These are phyloP conservation scores for Tephrocybe sp. DNA, from an alignment of 768 basidiomycete species.

Conservation along the genomic window DNA sequence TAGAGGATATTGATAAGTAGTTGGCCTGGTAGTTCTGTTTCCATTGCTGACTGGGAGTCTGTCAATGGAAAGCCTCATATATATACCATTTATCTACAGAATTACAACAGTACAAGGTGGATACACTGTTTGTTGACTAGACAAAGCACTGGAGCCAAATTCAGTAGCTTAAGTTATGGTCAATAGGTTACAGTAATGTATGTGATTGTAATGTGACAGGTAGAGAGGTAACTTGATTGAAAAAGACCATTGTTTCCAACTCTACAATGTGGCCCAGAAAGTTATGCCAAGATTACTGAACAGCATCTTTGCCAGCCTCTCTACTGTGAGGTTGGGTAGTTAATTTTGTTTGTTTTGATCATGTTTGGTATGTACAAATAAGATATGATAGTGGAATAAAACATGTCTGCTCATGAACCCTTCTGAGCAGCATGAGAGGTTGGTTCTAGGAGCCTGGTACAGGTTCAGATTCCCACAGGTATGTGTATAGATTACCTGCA, in stretches of 20 bases:
- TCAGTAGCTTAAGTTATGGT: not conserved
- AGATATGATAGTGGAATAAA: not conserved
- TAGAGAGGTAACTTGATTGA: not conserved
- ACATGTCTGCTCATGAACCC: not conserved
- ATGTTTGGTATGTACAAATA: not conserved
- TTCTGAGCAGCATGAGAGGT: not conserved
- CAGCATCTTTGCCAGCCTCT: conserved; percentile 3
- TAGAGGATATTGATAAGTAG: too few relatives aligned
- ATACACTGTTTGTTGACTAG: not conserved
- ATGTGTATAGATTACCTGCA: too few relatives aligned
- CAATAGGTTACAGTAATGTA: not conserved
- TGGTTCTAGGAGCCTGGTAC: not conserved
- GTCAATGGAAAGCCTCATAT: too few relatives aligned
- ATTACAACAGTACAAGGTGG: too few relatives aligned
- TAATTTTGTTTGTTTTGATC: conserved; percentile 1
- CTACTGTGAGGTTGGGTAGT: not conserved
- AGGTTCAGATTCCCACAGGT: too few relatives aligned
- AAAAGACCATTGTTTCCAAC: not conserved
- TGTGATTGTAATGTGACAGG: not conserved
- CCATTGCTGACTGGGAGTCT: too few relatives aligned
- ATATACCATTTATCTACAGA: too few relatives aligned
- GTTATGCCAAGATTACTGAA: not conserved
- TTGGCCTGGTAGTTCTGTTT: too few relatives aligned
- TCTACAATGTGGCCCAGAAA: not conserved
- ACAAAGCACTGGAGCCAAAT: not conserved